Evolutionary conservation across 1,284 basidiomycete genomes (phyloP).

Genomic region (Puccinia hordei): DNA sequence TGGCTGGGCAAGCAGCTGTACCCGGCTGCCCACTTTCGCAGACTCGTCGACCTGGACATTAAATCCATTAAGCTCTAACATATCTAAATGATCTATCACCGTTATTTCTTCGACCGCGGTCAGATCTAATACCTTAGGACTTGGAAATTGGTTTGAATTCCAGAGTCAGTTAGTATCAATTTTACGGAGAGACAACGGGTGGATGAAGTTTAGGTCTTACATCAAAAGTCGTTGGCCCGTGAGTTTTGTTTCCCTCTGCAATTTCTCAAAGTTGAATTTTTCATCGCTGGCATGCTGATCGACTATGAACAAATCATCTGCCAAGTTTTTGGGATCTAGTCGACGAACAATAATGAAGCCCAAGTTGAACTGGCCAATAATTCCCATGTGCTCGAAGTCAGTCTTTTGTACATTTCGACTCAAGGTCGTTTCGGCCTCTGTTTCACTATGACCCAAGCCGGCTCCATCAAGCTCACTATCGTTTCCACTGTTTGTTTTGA

Average conservation of each 20-base stretch:
- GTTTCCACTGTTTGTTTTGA: not conserved
- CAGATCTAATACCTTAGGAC: conserved; percentile 76
- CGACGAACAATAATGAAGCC: conserved; percentile 89
- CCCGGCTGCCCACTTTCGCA: conserved; percentile 64
- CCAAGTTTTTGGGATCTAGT: conserved; percentile 54
- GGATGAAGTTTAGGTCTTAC: conserved; percentile 62
- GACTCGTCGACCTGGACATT: conserved; percentile 69
- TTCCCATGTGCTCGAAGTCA: conserved; percentile 80
- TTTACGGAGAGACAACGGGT: not conserved
- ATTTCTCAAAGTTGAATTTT: conserved; percentile 95
- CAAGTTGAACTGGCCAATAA: conserved; percentile 92
- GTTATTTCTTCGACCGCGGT: conserved; percentile 87
- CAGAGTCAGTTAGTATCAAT: not conserved
- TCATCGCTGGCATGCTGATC: conserved; percentile 84
- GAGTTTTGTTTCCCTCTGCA: conserved; percentile 84
- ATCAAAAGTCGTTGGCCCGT: conserved; percentile 79
- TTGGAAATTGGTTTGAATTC: conserved; percentile 59
- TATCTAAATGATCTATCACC: conserved; percentile 79
- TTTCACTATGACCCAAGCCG: conserved; percentile 66
- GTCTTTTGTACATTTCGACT: conserved; percentile 81
- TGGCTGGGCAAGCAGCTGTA: conserved; percentile 79
- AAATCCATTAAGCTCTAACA: conserved; percentile 84
- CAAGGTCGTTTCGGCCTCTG: conserved; percentile 71
- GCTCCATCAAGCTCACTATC: conserved; percentile 58
- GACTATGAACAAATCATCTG: conserved; percentile 74